Evolutionary conservation across 1,284 basidiomycete genomes (phyloP), one percentile per base, ranked within the genome.

Genomic region (Xanthoconium separans): DNA sequence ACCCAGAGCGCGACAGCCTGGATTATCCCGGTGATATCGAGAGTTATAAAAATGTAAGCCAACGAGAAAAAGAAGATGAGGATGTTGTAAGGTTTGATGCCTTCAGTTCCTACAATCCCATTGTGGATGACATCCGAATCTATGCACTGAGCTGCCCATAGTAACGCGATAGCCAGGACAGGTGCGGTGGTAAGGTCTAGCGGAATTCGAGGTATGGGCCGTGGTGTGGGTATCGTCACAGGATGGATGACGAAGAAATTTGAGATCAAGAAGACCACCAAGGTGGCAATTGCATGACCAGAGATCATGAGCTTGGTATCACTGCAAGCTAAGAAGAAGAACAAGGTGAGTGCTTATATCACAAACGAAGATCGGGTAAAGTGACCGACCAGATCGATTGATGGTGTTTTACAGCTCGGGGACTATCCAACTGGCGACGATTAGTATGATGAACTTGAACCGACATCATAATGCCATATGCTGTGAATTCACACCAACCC

Each of bases 31-130:
- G 93, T 95, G 7, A 89, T 82, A 65, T 98, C 95, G 41, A 98
- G 80, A 0, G 93, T 93, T 49, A 97, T 90, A 3, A 95, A 87
- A 74, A 98, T 90, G 73, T 98, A 99, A 0, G 95, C 95, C 53
- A 98, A 77, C 2, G 90, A 91, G 59, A 94, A 85, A 74, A 98
- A 98, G 5, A 98, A 77, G 24, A 92, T 91, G 70, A 98, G 83
- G 57, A 98, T 94, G 70, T 97, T 93, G 65, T 95, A 92, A 0
- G 96, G 95, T 60, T 91, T 83, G 40, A 98, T 82, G 2, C 89
- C 89, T 47, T 86, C 86, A 0, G 79, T 58, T 16, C 89, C 89
- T 29, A 89, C 75, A 51, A 89, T 85, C 1, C 95, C 95, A 54
- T 81, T 73, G 7, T 84, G 78, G 27, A 96, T 69, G 77, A 87